Conservation (phyloP, 768 basidiomycete genomes). For the Termitomyces sp. region DNA sequence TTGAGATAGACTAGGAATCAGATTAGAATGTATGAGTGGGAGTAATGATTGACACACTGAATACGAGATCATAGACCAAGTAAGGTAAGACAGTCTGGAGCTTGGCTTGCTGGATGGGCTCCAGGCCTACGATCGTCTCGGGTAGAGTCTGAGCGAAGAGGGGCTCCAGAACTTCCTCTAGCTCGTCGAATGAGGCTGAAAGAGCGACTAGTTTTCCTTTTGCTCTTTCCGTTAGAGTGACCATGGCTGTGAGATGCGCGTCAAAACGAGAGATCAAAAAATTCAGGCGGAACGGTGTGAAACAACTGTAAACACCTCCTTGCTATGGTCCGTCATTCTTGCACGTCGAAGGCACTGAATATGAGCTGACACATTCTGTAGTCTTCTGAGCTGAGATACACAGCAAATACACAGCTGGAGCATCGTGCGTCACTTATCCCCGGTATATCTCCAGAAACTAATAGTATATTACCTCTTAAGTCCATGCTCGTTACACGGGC, state of each 20-base stretch:
- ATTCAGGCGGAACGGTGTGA: conserved; percentile 5
- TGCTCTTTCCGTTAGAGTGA: conserved; percentile 43
- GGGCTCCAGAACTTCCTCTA: conserved; percentile 65
- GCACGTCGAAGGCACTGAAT: not conserved
- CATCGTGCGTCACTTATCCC: conserved; percentile 62
- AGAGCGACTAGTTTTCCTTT: conserved; percentile 48
- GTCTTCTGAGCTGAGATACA: conserved; percentile 93
- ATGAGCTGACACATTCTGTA: conserved; percentile 25
- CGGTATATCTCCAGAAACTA: conserved; percentile 9
- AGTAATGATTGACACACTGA: conserved; percentile 48
- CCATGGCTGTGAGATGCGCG: conserved; percentile 26
- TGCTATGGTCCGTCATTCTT: conserved; percentile 39
- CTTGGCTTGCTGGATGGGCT: conserved; percentile 79
- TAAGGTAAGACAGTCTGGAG: conserved; percentile 79
- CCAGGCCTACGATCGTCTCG: conserved; percentile 59
- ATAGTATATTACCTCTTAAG: conserved; percentile 36
- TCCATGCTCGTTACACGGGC: conserved; percentile 94
- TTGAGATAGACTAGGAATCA: conserved; percentile 69
- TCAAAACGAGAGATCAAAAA: conserved; percentile 14
- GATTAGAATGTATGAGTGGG: conserved; percentile 3
- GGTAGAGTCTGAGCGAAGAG: conserved; percentile 65
- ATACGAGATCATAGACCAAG: conserved; percentile 80
- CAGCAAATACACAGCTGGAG: conserved; percentile 93
- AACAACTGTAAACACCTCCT: conserved; percentile 32
- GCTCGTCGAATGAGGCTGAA: conserved; percentile 57